Base-by-base conservation (phyloP, 108 stramenopile genomes). In the Chaetoceros tenuissimus region DNA sequence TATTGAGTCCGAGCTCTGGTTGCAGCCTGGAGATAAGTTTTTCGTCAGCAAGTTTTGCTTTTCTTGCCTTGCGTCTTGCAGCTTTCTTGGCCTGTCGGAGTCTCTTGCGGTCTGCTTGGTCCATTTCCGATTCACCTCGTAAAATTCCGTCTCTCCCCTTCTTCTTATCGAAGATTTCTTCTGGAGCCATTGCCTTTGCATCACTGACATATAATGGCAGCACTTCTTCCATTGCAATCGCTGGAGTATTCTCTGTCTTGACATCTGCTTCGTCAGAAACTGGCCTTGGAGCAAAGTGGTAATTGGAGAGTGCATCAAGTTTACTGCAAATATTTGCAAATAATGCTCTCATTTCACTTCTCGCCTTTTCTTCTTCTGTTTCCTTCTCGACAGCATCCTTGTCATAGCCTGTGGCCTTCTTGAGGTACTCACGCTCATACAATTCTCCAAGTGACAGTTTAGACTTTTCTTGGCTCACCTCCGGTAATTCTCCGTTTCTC, bases 171-270 rank as follows among this genome's bases (percentile, higher is more conserved):
- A 85, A 92, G 1, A 98, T 89, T 62, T 98, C 95, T 73, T 98
- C 95, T 7, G 97, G 96, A 46, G 97, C 97, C 28, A 84, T 67
- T 2, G 85, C 89, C 20, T 89, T 77, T 46, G 89, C 94, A 57
- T 80, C 77, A 34, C 86, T 91, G 40, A 96, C 94, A 62, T 93
- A 82, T 31, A 95, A 55, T 5, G 97, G 97, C 62, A 97, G 44
- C 0, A 93, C 96, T 67, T 98, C 97, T 61, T 98, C 97, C 96
- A 98, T 95, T 3, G 95, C 95, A 60, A 98, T 97, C 3, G 97
- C 95, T 18, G 92, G 92, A 0, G 81, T 77, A 25, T 73, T 73
- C 31, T 72, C 62, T n/a, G 81, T 52, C 34, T 75, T 57, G 3
- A 94, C 84, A 53, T 89, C 93, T 3, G 90, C 91, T 65, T 96